Evolutionary conservation across 352 stramenopile genomes (phyloP).

Genomic region (Pythium vanterpoolii): DNA sequence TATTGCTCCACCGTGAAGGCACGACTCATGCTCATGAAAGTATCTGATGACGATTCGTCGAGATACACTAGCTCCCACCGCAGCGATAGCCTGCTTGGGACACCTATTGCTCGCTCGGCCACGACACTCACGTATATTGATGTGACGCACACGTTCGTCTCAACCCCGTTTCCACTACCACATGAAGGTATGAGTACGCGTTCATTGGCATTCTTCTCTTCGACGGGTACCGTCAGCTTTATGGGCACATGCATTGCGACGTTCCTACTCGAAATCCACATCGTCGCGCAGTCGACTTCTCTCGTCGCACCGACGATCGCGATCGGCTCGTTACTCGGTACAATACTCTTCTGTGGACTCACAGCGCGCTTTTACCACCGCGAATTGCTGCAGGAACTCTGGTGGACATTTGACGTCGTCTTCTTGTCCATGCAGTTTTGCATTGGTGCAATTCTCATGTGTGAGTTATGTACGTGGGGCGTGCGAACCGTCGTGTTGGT

Average conservation of each 20-base stretch:
- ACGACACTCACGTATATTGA: constrained; percentile 13
- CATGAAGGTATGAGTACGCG: neutral
- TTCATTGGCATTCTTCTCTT: constrained; percentile 11
- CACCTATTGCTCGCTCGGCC: constrained; percentile 20
- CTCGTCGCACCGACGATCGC: neutral
- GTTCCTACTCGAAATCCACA: constrained; percentile 18
- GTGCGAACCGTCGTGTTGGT: constrained; percentile 28
- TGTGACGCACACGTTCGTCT: constrained; percentile 9
- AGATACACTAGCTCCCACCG: neutral
- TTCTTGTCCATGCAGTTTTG: constrained; percentile 29
- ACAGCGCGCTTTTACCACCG: constrained; percentile 23
- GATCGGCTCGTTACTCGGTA: constrained; percentile 12
- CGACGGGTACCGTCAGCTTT: constrained; percentile 18
- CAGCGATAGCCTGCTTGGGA: neutral
- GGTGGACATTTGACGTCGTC: constrained; percentile 23
- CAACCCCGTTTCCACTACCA: neutral
- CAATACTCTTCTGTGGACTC: constrained; percentile 10
- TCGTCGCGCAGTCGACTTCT: neutral
- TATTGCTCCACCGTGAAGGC: constrained; percentile 23
- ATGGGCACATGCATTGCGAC: neutral
- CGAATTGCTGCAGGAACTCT: constrained; percentile 18
- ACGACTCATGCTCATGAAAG: constrained; percentile 14
- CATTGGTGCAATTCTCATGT: constrained; percentile 18
- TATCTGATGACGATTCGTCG: neutral
- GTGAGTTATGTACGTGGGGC: constrained; percentile 36